Conservation (phyloP, 2,329 filamentous ascomycete genomes). For the Diaporthe capsici region DNA sequence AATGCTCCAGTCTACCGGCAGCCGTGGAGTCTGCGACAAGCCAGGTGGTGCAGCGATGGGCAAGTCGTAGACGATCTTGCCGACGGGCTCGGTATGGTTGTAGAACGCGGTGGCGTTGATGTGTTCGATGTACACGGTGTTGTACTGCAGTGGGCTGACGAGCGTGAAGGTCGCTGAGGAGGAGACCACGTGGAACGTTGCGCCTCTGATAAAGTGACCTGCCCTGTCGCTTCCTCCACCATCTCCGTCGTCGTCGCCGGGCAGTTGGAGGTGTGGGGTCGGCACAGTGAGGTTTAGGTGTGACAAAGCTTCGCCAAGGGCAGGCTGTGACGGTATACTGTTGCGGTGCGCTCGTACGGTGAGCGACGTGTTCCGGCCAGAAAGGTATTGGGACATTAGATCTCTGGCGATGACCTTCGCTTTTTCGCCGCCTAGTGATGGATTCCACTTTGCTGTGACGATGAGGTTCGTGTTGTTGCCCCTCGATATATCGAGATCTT, state of each 20-base stretch:
- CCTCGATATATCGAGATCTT: slow-evolving; percentile 72
- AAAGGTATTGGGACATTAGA: slow-evolving; percentile 88
- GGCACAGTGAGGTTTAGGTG: slow-evolving; percentile 79
- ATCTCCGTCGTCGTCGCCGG: slow-evolving; percentile 55
- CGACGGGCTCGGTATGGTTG: slow-evolving; percentile 83
- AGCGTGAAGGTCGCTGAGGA: slow-evolving; percentile 90
- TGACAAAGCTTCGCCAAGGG: slow-evolving; percentile 80
- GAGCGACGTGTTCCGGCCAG: slow-evolving; percentile 87
- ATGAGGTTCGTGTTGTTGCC: slow-evolving; percentile 81
- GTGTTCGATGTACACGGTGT: slow-evolving; percentile 81
- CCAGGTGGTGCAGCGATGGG: slow-evolving; percentile 86
- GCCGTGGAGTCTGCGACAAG: slow-evolving; percentile 76
- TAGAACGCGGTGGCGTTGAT: slow-evolving; percentile 91
- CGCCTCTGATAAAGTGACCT: slow-evolving; percentile 84
- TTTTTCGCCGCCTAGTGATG: slow-evolving; percentile 73
- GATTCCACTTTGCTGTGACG: slow-evolving; percentile 82
- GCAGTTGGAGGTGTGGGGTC: slow-evolving; percentile 76
- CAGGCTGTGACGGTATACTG: slow-evolving; percentile 81
- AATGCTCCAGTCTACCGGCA: slow-evolving; percentile 87
- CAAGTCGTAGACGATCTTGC: slow-evolving; percentile 80
- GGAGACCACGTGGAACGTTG: slow-evolving; percentile 88
- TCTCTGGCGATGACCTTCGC: slow-evolving; percentile 76
- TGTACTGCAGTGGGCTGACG: slow-evolving; percentile 80
- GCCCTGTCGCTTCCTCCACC: slow-evolving; percentile 57
- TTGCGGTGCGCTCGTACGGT: slow-evolving; percentile 78